phyloP scores from a whole-genome alignment of 2,329 filamentous ascomycete genomes.

The Sclerotinia borealis region DNA sequence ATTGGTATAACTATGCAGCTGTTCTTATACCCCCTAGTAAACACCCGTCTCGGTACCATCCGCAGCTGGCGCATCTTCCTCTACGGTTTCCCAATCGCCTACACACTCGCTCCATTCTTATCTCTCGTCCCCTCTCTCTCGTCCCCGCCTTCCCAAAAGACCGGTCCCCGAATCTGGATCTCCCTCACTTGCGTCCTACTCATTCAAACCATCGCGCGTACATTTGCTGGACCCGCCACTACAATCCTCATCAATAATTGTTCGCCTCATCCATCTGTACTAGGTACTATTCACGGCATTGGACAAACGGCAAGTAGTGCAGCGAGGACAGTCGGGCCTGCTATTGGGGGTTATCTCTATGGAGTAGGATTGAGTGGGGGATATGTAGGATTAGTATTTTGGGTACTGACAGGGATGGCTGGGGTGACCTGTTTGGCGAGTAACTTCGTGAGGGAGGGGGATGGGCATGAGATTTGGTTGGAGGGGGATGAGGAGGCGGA shows the following conservation, averaged over 20 bases:
- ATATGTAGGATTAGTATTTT: constrained; percentile 42
- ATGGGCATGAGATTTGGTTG: constrained; percentile 60
- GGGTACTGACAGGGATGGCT: constrained; percentile 45
- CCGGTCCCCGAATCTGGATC: constrained; percentile 26
- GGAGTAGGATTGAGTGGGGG: constrained; percentile 52
- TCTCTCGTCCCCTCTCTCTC: constrained; percentile 51
- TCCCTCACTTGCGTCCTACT: constrained; percentile 38
- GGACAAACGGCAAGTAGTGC: constrained; percentile 54
- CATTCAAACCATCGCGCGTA: constrained; percentile 66
- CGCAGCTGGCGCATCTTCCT: constrained; percentile 63
- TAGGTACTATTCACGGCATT: constrained; percentile 52
- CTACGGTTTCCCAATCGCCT: constrained; percentile 64
- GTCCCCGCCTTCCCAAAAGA: constrained; percentile 27
- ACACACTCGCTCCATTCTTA: constrained; percentile 64
- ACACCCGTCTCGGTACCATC: constrained; percentile 60
- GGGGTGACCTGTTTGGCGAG: constrained; percentile 46
- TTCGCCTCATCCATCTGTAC: constrained; percentile 50
- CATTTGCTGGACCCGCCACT: constrained; percentile 38
- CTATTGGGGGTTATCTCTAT: constrained; percentile 55
- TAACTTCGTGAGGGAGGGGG: constrained; percentile 51
- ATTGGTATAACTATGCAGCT: constrained; percentile 72
- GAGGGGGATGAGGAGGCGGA: constrained; percentile 52
- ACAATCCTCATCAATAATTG: constrained; percentile 44
- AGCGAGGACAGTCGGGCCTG: constrained; percentile 53
- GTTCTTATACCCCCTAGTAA: constrained; percentile 63